These are phyloP conservation scores for Dimocarpus longan DNA, from an alignment of 345 rosid genomes.

Conservation along the genomic window DNA sequence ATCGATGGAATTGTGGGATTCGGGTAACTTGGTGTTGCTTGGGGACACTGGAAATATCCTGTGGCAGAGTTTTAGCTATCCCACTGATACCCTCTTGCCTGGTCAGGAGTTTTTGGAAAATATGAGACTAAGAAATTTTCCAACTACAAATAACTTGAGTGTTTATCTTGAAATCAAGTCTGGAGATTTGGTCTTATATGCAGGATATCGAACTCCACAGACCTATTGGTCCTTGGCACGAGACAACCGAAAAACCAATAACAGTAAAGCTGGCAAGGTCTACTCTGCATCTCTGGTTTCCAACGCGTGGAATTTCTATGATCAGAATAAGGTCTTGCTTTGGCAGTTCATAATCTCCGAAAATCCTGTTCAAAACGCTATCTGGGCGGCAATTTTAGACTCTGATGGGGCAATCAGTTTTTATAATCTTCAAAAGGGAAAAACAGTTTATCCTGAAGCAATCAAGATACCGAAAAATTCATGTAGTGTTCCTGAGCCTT, in stretches of 20 bases:
- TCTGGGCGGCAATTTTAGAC: conserved; percentile 45
- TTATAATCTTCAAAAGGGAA: conserved; percentile 35
- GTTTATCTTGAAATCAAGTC: conserved; percentile 37
- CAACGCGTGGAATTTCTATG: conserved; percentile 60
- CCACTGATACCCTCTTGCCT: conserved; percentile 47
- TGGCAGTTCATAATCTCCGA: conserved; percentile 43
- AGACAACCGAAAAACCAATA: conserved; percentile 34
- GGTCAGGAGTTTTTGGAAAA: conserved; percentile 42
- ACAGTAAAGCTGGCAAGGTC: conserved; percentile 33
- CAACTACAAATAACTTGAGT: conserved; percentile 18
- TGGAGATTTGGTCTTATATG: conserved; percentile 44
- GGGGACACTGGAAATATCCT: conserved; percentile 28
- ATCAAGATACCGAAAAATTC: conserved; percentile 40
- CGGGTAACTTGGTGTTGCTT: conserved; percentile 57
- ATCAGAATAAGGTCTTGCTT: conserved; percentile 33
- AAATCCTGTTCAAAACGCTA: conserved; percentile 34
- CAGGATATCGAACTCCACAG: conserved; percentile 44
- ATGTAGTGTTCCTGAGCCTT: conserved; percentile 47
- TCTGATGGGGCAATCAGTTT: conserved; percentile 41
- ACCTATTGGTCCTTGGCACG: conserved; percentile 50
- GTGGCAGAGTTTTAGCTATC: conserved; percentile 58
- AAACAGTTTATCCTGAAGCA: conserved; percentile 25
- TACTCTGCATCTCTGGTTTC: conserved; percentile 36
- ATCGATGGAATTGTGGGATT: conserved; percentile 49
- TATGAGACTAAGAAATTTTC: conserved; percentile 47